Evolutionary conservation across 495 filamentous ascomycete species (phyloP), one percentile per base, ranked within the genome.

Genomic region (Lasiosphaeris hirsuta): DNA sequence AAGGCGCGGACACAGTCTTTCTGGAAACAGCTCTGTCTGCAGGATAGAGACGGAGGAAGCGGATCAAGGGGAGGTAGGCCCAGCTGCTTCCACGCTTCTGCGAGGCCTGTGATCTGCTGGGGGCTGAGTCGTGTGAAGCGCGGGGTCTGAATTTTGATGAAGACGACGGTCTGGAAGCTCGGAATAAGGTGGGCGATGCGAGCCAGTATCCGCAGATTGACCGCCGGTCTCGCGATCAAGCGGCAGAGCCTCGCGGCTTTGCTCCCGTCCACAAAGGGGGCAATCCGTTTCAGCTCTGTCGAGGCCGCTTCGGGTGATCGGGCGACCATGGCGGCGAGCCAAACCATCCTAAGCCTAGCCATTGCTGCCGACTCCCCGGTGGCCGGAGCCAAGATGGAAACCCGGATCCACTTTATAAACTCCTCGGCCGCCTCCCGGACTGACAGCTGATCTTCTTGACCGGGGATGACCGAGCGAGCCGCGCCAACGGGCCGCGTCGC

Each of bases 1-100:
- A 45, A 45, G 42, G 42, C 11, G 42, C 42, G 42, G 42, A n/a
- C 42, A n/a, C 42, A 45, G 42, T 45, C 42, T 45, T 45, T 45
- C 10, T n/a, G 42, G 15, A 45, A 45, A 4, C 42, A 8, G 4
- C 3, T 9, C 15, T 45, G 11, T 45, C 18, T 45, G 13, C 13
- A n/a, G 42, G 42, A 14, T 18, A 45, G 15, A 18, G 42, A 45
- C 42, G 2, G 2, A 18, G 42, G 42, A 18, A 45, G 42, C 42
- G 5, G 42, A 18, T 18, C 15, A 5, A 18, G 15, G 11, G 2
- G 10, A 18, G 42, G 42, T 18, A 45, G 42, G 42, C 42, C 42
- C 9, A 45, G 42, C 15, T 18, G 42, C 15, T 45, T n/a, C 42
- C 42, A 45, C 42, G 42, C 42, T n/a, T 45, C 42, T 45, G 42